Conservation (phyloP, 1,139 yeast genomes). For the Pichia terricola region DNA sequence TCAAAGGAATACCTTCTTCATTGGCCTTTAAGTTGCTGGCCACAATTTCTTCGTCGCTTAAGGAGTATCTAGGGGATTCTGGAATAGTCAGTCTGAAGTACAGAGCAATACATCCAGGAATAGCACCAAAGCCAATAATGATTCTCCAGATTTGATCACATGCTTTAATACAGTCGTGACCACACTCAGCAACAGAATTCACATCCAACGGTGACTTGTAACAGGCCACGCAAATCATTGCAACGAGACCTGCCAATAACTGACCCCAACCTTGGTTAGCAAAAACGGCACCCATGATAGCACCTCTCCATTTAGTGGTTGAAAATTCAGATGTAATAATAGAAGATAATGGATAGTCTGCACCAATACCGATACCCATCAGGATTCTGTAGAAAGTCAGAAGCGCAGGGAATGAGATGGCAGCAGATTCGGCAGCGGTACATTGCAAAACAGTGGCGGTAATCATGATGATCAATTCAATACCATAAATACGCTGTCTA, state of each 20-base stretch:
- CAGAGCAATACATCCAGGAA: slow-evolving; percentile 74
- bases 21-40: slow-evolving; percentile 38
- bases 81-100: slow-evolving; percentile 90
- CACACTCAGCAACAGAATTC: slow-evolving; percentile 46
- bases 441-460: slow-evolving; percentile 73
- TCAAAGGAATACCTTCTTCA: slow-evolving; percentile 26
- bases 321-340: slow-evolving; percentile 84
- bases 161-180: slow-evolving; percentile 51
- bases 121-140: slow-evolving; percentile 77
- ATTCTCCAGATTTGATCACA: slow-evolving; percentile 94
- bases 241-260: slow-evolving; percentile 71
- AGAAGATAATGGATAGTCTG: slow-evolving; percentile 97
- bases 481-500: slow-evolving; percentile 81
- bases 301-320: slow-evolving; percentile 93
- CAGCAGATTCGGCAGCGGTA: slow-evolving; percentile 59
- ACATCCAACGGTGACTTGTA: slow-evolving; percentile 55
- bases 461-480: slow-evolving; percentile 77
- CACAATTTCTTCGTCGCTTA: slow-evolving; percentile 55
- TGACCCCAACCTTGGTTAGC: slow-evolving; percentile 94
- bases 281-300: slow-evolving; percentile 87
- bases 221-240: slow-evolving; percentile 60
- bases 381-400: slow-evolving; percentile 68
- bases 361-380: slow-evolving; percentile 98
- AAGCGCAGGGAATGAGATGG: slow-evolving; percentile 62
- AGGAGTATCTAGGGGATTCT: slow-evolving; percentile 82